Percentiles rank a stretch among this genome's conserved stretches.
phyloP scores from a whole-genome alignment of 805 yeast genomes.

The Nakazawaea ishiwadae region DNA sequence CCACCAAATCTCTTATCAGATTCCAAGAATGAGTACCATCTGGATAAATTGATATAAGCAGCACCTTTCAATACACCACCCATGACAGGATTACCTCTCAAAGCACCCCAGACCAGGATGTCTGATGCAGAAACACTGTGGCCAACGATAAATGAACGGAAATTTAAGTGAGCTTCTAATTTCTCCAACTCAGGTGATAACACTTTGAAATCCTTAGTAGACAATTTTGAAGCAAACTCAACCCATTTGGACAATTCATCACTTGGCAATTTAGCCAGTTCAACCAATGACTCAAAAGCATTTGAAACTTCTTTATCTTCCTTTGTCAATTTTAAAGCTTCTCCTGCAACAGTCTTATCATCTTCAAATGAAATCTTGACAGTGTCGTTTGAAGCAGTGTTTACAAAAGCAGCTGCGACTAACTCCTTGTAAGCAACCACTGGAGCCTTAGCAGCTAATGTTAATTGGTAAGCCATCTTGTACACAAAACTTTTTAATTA shows the following conservation, averaged over 20 bases:
- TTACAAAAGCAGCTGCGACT: slow-evolving; percentile 74
- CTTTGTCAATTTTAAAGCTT: slow-evolving; percentile 36
- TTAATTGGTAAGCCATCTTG: slow-evolving; percentile 46
- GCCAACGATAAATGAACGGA: slow-evolving; percentile 76
- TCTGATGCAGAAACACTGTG: slow-evolving; percentile 71
- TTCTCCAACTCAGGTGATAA: slow-evolving; percentile 72
- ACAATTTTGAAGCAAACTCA: slow-evolving; percentile 63
- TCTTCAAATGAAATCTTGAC: slow-evolving; percentile 66
- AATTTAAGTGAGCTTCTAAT: slow-evolving; percentile 78
- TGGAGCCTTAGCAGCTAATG: slow-evolving; percentile 84
- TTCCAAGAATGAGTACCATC: slow-evolving; percentile 87
- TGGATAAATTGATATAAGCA: slow-evolving; percentile 77
- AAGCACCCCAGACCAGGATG: slow-evolving; percentile 87
- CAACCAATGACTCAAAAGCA: slow-evolving; percentile 44
- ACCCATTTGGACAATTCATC: slow-evolving; percentile 55
- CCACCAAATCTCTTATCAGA: slow-evolving; percentile 63
- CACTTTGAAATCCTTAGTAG: slow-evolving; percentile 85
- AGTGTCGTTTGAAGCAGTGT: slow-evolving; percentile 43
- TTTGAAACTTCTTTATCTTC: slow-evolving; percentile 40
- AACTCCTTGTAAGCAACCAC: slow-evolving; percentile 73
- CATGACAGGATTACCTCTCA: slow-evolving; percentile 90
- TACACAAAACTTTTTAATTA: too few relatives aligned
- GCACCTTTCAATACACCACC: slow-evolving; percentile 86
- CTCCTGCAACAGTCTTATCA: slow-evolving; percentile 55
- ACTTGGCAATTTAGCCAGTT: slow-evolving; percentile 23